These are phyloP conservation scores for Linderniella brevidens DNA, from an alignment of 257 asterid species.

Conservation along the genomic window DNA sequence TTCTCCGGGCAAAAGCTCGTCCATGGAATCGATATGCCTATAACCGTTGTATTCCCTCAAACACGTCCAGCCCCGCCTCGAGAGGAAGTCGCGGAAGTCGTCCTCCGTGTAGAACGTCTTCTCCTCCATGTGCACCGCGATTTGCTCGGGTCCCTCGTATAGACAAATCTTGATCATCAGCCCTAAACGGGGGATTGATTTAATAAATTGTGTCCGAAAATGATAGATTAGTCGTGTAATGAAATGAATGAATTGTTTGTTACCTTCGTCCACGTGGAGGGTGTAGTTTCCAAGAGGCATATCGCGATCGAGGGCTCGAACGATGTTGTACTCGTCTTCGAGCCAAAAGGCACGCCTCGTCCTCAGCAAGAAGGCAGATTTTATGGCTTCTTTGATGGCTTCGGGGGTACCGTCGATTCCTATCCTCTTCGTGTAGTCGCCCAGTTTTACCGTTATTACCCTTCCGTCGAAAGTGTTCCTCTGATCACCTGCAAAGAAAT, in stretches of 20 bases:
- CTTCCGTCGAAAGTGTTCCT: constrained; percentile 50
- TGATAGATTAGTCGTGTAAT: too few species aligned
- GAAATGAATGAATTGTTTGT: constrained; percentile 2
- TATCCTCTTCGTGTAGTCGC: constrained; percentile 51
- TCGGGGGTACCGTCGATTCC: constrained; percentile 71
- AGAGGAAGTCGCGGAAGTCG: constrained; percentile 46
- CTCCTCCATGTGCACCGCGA: constrained; percentile 49
- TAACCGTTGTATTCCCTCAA: constrained; percentile 51
- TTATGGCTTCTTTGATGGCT: constrained; percentile 74
- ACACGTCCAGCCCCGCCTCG: constrained; percentile 59
- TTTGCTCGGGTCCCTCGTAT: constrained; percentile 39
- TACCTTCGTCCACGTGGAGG: constrained; percentile 90
- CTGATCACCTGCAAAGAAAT: constrained; percentile 41
- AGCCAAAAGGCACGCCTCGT: constrained; percentile 88
- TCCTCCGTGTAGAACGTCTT: constrained; percentile 55
- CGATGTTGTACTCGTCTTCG: constrained; percentile 71
- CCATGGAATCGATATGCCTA: constrained; percentile 41
- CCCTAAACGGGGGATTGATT: constrained; percentile 21
- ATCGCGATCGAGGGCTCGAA: constrained; percentile 65
- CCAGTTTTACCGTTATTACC: constrained; percentile 68
- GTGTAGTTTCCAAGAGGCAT: constrained; percentile 87
- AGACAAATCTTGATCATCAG: constrained; percentile 45
- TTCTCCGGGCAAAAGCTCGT: constrained; percentile 61
- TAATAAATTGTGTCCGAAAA: too few species aligned
- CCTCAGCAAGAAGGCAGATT: constrained; percentile 63